phyloP scores from a whole-genome alignment of 495 filamentous ascomycete genomes.

The Aspergillus haitiensis region DNA sequence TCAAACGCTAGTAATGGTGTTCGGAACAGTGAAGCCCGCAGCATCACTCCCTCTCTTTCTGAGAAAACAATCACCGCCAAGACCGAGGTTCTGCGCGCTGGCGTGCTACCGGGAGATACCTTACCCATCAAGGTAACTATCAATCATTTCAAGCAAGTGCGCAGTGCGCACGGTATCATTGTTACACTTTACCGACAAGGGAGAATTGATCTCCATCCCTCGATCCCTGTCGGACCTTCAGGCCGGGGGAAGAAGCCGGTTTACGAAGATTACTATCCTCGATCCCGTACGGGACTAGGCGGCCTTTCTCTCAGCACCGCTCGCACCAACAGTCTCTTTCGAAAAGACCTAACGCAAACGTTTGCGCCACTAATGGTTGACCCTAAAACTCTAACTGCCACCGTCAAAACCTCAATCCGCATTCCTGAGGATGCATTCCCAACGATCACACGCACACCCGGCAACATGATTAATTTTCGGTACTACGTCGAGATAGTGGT shows the following conservation, averaged over 20 bases:
- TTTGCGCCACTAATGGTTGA: conserved; percentile 85
- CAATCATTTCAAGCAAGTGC: conserved; percentile 81
- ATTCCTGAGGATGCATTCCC: conserved; percentile 91
- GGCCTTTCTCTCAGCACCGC: conserved; percentile 79
- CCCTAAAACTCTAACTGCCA: conserved; percentile 70
- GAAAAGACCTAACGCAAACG: conserved; percentile 88
- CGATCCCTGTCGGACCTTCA: conserved; percentile 59
- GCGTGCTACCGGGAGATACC: conserved; percentile 82
- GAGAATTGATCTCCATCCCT: conserved; percentile 83
- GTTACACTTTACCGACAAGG: conserved; percentile 90
- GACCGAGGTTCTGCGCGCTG: conserved; percentile 77
- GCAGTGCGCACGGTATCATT: conserved; percentile 88
- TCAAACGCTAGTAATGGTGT: conserved; percentile 40
- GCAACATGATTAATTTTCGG: conserved; percentile 88
- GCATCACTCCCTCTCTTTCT: conserved; percentile 41
- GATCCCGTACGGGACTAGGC: conserved; percentile 67
- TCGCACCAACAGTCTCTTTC: conserved; percentile 81
- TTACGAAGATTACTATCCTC: conserved; percentile 84
- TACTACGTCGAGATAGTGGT: conserved; percentile 92
- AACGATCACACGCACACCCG: conserved; percentile 84
- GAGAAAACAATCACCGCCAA: conserved; percentile 80
- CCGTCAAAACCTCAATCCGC: conserved; percentile 75
- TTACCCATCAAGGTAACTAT: conserved; percentile 78
- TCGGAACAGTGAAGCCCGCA: conserved; percentile 45
- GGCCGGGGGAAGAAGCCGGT: conserved; percentile 63